Evolutionary conservation across 208 protist genomes (phyloP).

Genomic region (Trypanosomatidae sp.): DNA sequence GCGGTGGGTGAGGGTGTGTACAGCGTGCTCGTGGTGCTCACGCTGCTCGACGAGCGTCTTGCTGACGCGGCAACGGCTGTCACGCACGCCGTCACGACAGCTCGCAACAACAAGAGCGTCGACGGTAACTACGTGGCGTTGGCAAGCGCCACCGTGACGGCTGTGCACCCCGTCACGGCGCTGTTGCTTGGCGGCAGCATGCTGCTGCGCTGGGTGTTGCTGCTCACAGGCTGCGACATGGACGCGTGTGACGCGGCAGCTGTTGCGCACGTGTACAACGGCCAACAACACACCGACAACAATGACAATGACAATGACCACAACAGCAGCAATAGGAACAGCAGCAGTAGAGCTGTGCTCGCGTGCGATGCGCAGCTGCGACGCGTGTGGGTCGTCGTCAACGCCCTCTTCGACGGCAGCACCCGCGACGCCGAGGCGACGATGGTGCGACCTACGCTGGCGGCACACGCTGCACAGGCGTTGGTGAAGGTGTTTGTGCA

Average conservation of each 20-base stretch:
- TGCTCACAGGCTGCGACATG: slow-evolving; percentile 2
- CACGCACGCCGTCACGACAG: neutral
- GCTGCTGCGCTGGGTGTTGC: slow-evolving; percentile 31
- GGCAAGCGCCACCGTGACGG: slow-evolving; percentile 4
- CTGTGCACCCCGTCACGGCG: slow-evolving; percentile 11
- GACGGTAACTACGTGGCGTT: too few species aligned
- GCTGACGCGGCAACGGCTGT: slow-evolving; percentile 1
- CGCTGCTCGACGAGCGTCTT: slow-evolving; percentile 17
- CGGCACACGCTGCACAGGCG: too few species aligned
- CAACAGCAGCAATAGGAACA: neutral
- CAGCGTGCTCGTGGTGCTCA: slow-evolving; percentile 33
- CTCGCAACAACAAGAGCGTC: too few species aligned
- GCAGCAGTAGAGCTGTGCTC: neutral
- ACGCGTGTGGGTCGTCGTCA: slow-evolving; percentile 12
- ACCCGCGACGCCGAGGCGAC: too few species aligned
- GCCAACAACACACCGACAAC: too few species aligned
- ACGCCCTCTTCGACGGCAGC: slow-evolving; percentile 19
- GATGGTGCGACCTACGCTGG: too few species aligned
- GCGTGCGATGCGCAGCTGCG: neutral
- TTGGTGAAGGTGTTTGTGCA: too few species aligned
- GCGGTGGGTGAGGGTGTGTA: slow-evolving; percentile 22
- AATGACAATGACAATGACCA: neutral
- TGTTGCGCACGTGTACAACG: neutral
- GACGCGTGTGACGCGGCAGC: neutral
- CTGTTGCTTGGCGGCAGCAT: slow-evolving; percentile 52